Evolutionary conservation across 2,329 filamentous ascomycete species (phyloP), one percentile per base, ranked within the genome.

Genomic region (Microdochium paspali): DNA sequence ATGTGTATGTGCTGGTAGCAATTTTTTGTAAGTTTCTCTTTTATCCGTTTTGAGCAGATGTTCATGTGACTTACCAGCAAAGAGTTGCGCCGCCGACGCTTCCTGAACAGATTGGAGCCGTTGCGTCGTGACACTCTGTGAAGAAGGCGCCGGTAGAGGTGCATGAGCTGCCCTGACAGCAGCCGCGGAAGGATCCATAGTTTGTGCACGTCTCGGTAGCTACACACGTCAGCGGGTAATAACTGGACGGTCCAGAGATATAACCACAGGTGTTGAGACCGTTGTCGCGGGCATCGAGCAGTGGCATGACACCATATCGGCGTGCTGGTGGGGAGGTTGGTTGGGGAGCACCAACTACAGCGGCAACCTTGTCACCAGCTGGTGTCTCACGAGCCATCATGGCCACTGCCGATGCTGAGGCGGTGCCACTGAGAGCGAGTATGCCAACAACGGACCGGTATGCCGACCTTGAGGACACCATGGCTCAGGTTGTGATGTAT

Each of bases 41-140:
- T 18, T 28, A 23, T 12, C 15, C 20, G 20, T 23, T 18, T 4
- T 39, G 25, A 24, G 25, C 20, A 4, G 13, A 35, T 6, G 13
- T 21, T 25, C 12, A 20, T 23, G 24, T 21, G n/a, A 47, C 51
- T 46, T 51, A 57, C 55, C 55, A 57, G 44, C 54, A 56, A 24
- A 50, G 44, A 21, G 50, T 50, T 28, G 50, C 44, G 1, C 47
- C 44, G 12, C 51, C 55, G 12, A 46, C 25, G 20, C 23, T 46
- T 9, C 25, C 35, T 20, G 32, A 45, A 43, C 52, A 54, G 9
- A 24, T 42, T 15, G 48, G 31, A n/a, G 51, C 47, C 3, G 49
- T 51, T 3, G 44, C 45, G 24, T 54, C 52, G 12, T 50, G 31
- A 49, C 54, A 57, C 15, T 44, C 39, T 7, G 50, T 49, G 18